A percentile compares a stretch with the other conserved stretches of the same genome.
phyloP scores from a whole-genome alignment of 2,329 filamentous ascomycete genomes.

The Cordyceps cateniannulata region DNA sequence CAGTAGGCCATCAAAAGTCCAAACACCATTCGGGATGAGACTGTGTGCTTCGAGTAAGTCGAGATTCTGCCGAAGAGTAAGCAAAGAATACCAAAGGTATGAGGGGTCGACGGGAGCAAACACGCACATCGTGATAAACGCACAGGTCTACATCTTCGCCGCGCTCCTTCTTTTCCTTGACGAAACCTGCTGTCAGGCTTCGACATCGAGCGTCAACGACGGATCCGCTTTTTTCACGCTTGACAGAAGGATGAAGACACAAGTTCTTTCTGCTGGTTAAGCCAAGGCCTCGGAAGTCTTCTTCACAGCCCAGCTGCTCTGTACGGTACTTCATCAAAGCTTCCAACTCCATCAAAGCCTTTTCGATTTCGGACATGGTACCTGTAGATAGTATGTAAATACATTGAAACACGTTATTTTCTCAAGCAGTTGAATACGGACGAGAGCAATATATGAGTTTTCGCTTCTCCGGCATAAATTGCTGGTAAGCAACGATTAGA shows the following conservation, averaged over 20 bases:
- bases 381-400: slow-evolving; percentile 31
- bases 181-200: slow-evolving; percentile 91
- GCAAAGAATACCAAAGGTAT: neutral
- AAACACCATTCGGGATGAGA: slow-evolving; percentile 88
- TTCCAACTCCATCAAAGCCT: slow-evolving; percentile 86
- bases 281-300: slow-evolving; percentile 89
- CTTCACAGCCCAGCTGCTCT: slow-evolving; percentile 79
- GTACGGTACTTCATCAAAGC: slow-evolving; percentile 91
- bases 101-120: neutral
- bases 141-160: slow-evolving; percentile 93
- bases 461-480: slow-evolving; percentile 83
- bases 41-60: slow-evolving; percentile 93
- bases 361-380: slow-evolving; percentile 99
- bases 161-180: slow-evolving; percentile 94
- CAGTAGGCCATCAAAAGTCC: slow-evolving; percentile 85
- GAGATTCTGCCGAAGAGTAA: slow-evolving; percentile 57
- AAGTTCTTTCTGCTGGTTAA: slow-evolving; percentile 95
- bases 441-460: slow-evolving; percentile 99
- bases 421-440: slow-evolving; percentile 22
- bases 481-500: slow-evolving; percentile 93
- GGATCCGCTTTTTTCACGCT: slow-evolving; percentile 88
- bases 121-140: slow-evolving; percentile 80
- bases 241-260: slow-evolving; percentile 92
- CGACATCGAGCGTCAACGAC: slow-evolving; percentile 94
- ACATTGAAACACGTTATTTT: neutral